Evolutionary conservation across 2,329 filamentous ascomycete genomes (phyloP).

Genomic region (Aspergillus sp.): DNA sequence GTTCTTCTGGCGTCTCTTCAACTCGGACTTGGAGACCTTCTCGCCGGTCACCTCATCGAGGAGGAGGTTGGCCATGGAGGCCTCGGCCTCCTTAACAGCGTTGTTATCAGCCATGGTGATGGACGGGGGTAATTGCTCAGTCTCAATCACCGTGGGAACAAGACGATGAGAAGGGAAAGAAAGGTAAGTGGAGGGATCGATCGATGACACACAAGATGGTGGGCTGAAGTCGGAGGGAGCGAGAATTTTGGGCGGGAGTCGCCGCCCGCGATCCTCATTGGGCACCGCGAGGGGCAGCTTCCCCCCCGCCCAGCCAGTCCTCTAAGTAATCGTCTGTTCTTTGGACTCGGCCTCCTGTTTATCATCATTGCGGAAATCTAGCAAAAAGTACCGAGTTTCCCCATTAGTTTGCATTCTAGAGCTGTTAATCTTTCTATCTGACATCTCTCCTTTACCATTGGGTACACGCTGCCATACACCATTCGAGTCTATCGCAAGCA

Average conservation of each 20-base stretch:
- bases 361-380: too few species aligned
- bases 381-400: background rate
- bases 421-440: background rate
- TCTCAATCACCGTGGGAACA: constrained; percentile 13
- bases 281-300: constrained; percentile 17
- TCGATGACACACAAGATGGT: constrained; percentile 19
- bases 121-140: constrained; percentile 3
- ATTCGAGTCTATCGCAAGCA: constrained; percentile 1
- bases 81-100: constrained; percentile 48
- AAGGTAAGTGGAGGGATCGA: constrained; percentile 8
- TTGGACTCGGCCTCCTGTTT: too few species aligned
- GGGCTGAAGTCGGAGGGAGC: constrained; percentile 24
- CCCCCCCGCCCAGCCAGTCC: constrained; percentile 5
- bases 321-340: background rate
- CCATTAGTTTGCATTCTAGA: background rate
- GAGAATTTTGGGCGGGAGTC: constrained; percentile 40
- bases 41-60: constrained; percentile 94
- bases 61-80: constrained; percentile 68
- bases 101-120: constrained; percentile 45
- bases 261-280: constrained; percentile 30
- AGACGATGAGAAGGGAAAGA: constrained; percentile 13
- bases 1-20: constrained; percentile 96
- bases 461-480: background rate
- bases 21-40: constrained; percentile 76
- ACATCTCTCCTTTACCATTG: background rate